These are phyloP conservation scores for Fragaria ananassa DNA, from an alignment of 306 rosid species.

Conservation along the genomic window DNA sequence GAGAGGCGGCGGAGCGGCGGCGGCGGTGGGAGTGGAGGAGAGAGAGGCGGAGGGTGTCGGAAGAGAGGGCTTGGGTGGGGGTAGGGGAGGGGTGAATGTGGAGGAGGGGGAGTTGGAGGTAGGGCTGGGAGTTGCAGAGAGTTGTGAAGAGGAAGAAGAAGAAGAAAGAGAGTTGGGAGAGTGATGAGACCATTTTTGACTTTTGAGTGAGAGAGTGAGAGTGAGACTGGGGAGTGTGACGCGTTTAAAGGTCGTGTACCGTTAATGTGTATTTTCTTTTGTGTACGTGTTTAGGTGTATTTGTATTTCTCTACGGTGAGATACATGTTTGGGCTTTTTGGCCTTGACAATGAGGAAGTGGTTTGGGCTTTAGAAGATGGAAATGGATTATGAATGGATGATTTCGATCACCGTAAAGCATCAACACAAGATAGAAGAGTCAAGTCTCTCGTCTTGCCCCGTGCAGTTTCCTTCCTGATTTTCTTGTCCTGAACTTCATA, in stretches of 20 bases:
- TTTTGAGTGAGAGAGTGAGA: not conserved
- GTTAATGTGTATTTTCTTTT: not conserved
- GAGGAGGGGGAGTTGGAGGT: conserved; percentile 48
- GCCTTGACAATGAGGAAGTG: not conserved
- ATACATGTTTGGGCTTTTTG: not conserved
- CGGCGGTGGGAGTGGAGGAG: conserved; percentile 25
- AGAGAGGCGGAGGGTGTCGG: conserved; percentile 56
- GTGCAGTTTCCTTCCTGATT: too few relatives aligned
- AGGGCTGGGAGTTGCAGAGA: conserved; percentile 28
- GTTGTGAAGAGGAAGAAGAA: conserved; percentile 13
- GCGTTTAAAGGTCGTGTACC: conserved; percentile 13
- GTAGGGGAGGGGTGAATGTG: conserved; percentile 33
- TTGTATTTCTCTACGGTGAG: not conserved
- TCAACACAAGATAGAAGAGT: too few relatives aligned
- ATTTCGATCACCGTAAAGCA: too few relatives aligned
- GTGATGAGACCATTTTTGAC: conserved; percentile 34
- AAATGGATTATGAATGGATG: too few relatives aligned
- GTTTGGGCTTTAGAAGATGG: not conserved
- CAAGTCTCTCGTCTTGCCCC: too few relatives aligned
- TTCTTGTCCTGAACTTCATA: too few relatives aligned
- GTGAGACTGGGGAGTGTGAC: not conserved
- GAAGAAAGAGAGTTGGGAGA: not conserved
- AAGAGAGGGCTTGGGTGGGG: conserved; percentile 46
- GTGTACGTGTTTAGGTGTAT: not conserved
- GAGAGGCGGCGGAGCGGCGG: conserved; percentile 32